phyloP scores from a whole-genome alignment of 164 flowering plant species.

The Chimonanthus salicifolius region DNA sequence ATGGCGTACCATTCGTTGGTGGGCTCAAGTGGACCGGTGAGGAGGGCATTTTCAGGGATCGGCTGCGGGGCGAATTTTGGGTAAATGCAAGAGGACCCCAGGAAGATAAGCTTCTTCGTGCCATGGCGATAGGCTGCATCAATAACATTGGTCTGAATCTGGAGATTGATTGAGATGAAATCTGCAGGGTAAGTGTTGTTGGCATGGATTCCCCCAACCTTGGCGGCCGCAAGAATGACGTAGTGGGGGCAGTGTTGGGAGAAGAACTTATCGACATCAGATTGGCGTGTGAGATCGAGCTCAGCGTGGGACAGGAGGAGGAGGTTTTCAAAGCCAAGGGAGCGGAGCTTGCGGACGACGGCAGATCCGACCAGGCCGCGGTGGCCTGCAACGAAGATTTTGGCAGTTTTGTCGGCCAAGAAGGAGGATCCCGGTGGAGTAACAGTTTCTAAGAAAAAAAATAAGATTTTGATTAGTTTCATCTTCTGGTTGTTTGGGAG shows the following conservation, averaged over 20 bases:
- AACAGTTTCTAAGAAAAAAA: background rate
- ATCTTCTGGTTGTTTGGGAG: background rate
- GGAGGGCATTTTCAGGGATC: conserved; percentile 62
- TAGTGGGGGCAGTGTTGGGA: conserved; percentile 50
- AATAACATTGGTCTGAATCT: conserved; percentile 88
- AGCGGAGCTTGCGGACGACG: conserved; percentile 55
- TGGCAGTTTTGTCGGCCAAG: conserved; percentile 50
- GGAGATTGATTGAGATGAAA: conserved; percentile 77
- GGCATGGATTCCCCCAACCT: conserved; percentile 96
- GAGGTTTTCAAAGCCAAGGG: conserved; percentile 59
- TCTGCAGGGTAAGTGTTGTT: conserved; percentile 91
- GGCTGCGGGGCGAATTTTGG: conserved; percentile 93
- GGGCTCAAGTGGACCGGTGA: conserved; percentile 85
- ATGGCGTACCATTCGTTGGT: conserved; percentile 93
- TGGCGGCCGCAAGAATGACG: conserved; percentile 88
- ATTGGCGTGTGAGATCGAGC: conserved; percentile 76
- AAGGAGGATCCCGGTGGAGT: conserved; percentile 13
- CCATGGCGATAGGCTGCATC: conserved; percentile 53
- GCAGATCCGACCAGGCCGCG: conserved; percentile 89
- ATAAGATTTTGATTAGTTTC: background rate
- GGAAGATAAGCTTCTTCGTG: conserved; percentile 64
- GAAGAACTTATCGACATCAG: conserved; percentile 77
- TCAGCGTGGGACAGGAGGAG: conserved; percentile 67
- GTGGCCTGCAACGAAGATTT: conserved; percentile 88
- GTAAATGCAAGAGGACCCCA: conserved; percentile 91